Evolutionary conservation across 805 yeast genomes (phyloP).

Genomic region (Metschnikowia henanensis): DNA sequence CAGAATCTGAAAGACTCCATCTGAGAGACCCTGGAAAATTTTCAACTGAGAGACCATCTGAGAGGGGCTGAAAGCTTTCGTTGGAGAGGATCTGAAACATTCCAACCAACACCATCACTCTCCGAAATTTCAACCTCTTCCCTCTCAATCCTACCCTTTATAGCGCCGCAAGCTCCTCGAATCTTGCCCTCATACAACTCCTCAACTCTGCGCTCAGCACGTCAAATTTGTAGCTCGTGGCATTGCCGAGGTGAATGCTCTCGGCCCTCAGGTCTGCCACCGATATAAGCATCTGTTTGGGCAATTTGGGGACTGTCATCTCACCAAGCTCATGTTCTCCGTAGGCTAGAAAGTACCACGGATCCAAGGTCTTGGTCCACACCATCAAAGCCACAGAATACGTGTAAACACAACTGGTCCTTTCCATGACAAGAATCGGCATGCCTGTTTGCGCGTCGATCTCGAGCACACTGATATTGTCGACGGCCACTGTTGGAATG

Average conservation of each 20-base stretch:
- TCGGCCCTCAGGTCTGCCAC: constrained; percentile 7
- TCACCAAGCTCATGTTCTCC: constrained; percentile 6
- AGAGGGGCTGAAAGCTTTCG: too few species aligned
- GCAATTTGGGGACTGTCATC: not conserved
- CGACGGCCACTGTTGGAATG: constrained; percentile 4
- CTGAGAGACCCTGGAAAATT: too few species aligned
- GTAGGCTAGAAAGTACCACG: constrained; percentile 34
- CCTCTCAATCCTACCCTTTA: not conserved
- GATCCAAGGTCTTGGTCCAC: constrained; percentile 52
- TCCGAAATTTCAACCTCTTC: not conserved
- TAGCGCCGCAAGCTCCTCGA: constrained; percentile 10
- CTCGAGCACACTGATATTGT: constrained; percentile 25
- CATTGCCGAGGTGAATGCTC: constrained; percentile 10
- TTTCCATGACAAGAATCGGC: constrained; percentile 42
- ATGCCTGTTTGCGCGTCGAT: constrained; percentile 37
- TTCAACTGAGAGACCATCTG: too few species aligned
- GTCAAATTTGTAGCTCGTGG: constrained; percentile 12
- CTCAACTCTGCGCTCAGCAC: constrained; percentile 12
- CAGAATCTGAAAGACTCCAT: too few species aligned
- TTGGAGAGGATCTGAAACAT: too few species aligned
- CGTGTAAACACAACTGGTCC: constrained; percentile 35
- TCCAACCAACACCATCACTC: not conserved
- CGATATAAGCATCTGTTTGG: constrained; percentile 1
- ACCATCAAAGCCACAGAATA: constrained; percentile 41
- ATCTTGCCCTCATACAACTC: constrained; percentile 13